Evolutionary conservation across 257 asterid species (phyloP).

Genomic region (Petunia secreta): DNA sequence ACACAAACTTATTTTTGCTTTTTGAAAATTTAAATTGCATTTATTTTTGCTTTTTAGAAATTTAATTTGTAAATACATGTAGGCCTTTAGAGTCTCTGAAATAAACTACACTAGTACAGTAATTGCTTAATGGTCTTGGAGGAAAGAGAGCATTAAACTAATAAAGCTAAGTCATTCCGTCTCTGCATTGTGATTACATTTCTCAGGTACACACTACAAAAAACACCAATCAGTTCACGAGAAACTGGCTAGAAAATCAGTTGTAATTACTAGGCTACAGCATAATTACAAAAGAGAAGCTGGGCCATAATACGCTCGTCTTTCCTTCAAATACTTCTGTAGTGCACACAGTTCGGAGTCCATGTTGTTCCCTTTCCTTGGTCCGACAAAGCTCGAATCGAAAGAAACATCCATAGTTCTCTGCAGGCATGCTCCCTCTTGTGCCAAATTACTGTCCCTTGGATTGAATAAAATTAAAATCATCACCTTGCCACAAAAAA

Average conservation of each 20-base stretch:
- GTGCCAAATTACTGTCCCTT: not conserved
- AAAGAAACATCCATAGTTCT: not conserved
- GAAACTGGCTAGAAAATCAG: not conserved
- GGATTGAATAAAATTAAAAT: not conserved
- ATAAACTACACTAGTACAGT: not conserved
- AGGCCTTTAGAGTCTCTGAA: not conserved
- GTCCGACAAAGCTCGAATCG: conserved; percentile 15
- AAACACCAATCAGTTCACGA: not conserved
- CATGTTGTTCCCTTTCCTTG: conserved; percentile 5
- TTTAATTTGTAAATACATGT: no score
- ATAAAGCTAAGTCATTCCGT: not conserved
- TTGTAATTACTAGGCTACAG: conserved; percentile 13
- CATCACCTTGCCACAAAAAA: not conserved
- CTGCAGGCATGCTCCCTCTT: not conserved
- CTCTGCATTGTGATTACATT: conserved; percentile 7
- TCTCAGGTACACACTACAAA: not conserved
- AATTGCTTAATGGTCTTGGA: no score
- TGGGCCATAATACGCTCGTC: not conserved
- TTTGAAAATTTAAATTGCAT: no score
- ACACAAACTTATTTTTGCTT: no score
- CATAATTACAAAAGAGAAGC: conserved; percentile 26
- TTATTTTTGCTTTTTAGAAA: no score
- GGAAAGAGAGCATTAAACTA: no score
- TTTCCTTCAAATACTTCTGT: not conserved
- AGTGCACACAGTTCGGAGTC: not conserved